These are phyloP conservation scores for Malassezia furfur DNA, from an alignment of 1,284 basidiomycete species.

Conservation along the genomic window DNA sequence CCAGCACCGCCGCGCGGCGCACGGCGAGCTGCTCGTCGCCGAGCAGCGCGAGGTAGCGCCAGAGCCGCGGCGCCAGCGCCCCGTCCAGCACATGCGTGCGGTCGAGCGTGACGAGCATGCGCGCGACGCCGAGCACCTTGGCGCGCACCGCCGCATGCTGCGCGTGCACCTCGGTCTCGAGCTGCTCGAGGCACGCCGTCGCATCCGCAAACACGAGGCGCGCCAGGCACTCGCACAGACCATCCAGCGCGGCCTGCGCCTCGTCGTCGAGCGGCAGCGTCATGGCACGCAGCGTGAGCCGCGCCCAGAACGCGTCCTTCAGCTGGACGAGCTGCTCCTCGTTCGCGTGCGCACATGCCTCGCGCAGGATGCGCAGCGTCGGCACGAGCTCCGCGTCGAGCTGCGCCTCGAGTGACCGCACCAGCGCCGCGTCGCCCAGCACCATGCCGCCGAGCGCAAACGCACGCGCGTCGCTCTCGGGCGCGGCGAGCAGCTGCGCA, in stretches of 20 bases:
- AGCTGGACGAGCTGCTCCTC: conserved; percentile 70
- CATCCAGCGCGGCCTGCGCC: conserved; percentile 19
- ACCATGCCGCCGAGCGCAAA: conserved; percentile 70
- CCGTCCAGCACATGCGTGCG: conserved; percentile 74
- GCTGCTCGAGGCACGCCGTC: conserved; percentile 62
- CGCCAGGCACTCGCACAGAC: conserved; percentile 68
- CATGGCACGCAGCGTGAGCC: conserved; percentile 56
- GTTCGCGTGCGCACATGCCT: conserved; percentile 85
- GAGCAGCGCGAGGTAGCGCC: conserved; percentile 82
- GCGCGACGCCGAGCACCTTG: conserved; percentile 82
- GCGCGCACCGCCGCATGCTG: conserved; percentile 55
- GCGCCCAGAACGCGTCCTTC: conserved; percentile 78
- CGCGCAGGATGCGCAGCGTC: conserved; percentile 63
- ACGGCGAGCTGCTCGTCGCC: conserved; percentile 59
- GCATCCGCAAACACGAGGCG: conserved; percentile 86
- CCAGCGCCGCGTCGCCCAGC: conserved; percentile 66
- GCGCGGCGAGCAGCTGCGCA: conserved; percentile 25
- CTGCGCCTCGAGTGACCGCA: not conserved
- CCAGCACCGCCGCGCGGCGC: conserved; percentile 52
- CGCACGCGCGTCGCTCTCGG: conserved; percentile 30
- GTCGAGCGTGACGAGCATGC: conserved; percentile 82
- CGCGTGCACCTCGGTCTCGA: conserved; percentile 59
- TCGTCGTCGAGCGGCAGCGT: conserved; percentile 56
- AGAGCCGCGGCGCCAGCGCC: conserved; percentile 69
- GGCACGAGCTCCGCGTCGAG: not conserved